Percentiles rank a stretch among this genome's conserved stretches.
Evolutionary conservation across 441 rosid species (phyloP).

Genomic region (Cnidoscolus chayamansa): DNA sequence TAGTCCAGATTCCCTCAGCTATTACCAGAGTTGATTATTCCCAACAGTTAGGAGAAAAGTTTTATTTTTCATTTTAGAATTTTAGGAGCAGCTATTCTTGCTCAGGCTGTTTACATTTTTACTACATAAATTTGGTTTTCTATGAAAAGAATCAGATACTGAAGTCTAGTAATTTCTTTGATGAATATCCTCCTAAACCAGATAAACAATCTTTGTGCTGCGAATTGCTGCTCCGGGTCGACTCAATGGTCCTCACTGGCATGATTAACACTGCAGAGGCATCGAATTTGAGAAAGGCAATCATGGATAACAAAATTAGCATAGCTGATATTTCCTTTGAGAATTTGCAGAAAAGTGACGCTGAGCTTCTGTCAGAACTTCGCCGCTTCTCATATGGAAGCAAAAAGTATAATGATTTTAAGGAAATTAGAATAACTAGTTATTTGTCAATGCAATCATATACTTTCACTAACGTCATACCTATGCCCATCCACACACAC

Average conservation of each 20-base stretch:
- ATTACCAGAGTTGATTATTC: background rate
- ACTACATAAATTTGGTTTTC: background rate
- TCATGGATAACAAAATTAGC: slow-evolving; percentile 44
- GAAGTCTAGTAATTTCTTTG: slow-evolving; percentile 13
- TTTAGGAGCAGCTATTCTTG: background rate
- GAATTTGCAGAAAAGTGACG: slow-evolving; percentile 47
- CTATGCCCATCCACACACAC: background rate
- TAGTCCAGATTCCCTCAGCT: background rate
- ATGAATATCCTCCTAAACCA: slow-evolving; percentile 28
- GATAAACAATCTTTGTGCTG: slow-evolving; percentile 48
- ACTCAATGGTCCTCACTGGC: slow-evolving; percentile 66
- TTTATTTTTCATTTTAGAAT: background rate
- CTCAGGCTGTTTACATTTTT: background rate
- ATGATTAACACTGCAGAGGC: slow-evolving; percentile 54
- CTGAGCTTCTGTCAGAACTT: slow-evolving; percentile 56
- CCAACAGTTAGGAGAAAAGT: slow-evolving; percentile 5
- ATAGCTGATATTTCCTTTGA: slow-evolving; percentile 46
- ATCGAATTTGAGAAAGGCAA: slow-evolving; percentile 50
- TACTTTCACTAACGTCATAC: background rate
- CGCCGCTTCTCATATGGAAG: slow-evolving; percentile 41
- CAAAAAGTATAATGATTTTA: slow-evolving; percentile 42
- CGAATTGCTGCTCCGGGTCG: slow-evolving; percentile 71
- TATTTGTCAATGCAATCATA: no score
- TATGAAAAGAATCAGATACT: background rate
- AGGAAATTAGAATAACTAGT: background rate